Base-by-base conservation (phyloP, 768 basidiomycete species). In the Lentinula boryana region DNA sequence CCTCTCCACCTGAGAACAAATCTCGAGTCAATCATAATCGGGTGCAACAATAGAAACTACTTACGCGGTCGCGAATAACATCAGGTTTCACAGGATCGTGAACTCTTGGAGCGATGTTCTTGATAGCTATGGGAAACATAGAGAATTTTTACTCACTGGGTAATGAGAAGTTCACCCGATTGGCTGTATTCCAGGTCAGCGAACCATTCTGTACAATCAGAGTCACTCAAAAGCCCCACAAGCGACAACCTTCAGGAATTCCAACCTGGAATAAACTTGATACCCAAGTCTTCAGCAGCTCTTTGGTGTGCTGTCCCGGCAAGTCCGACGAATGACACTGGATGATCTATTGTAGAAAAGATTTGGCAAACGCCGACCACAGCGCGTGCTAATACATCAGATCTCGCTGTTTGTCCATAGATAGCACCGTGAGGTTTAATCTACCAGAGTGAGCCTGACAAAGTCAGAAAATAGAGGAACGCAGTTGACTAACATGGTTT, bases 391-490 rank as follows among this genome's bases (percentile, higher is more conserved):
- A 90, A 75, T 15, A 76, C 75, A 23, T 85, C 72, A 52, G 83
- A 80, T 52, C 81, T 79, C 31, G 83, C 78, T 2, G 76, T 83
- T 72, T 85, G 83, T 9, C 82, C 82, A 64, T 87, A 88, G 1
- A 85, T 74, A 23, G 85, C 78, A 1, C 85, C 85, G 60, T 87
- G 85, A 0, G 83, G 83, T 67, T 85, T 86, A 36, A 86, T 75
- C 84, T 84, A 50, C 10, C 6, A 43, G 1, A 40, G 56, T 36
- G 13, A 54, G 36, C 18, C 6, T 12, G 10, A 18, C 5, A 36
- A 36, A 13, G 15, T 12, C 33, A 18, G 9, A n/a, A 15, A 8
- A 16, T 12, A 10, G 36, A 18, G 7, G 2, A 18, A 8, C 1
- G 9, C 16, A 3, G 31, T 8, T 4, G 21, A 64, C 78, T 36